These are phyloP conservation scores for Trichoderma atrobrunneum DNA, from an alignment of 2,329 filamentous ascomycete species.

Conservation along the genomic window DNA sequence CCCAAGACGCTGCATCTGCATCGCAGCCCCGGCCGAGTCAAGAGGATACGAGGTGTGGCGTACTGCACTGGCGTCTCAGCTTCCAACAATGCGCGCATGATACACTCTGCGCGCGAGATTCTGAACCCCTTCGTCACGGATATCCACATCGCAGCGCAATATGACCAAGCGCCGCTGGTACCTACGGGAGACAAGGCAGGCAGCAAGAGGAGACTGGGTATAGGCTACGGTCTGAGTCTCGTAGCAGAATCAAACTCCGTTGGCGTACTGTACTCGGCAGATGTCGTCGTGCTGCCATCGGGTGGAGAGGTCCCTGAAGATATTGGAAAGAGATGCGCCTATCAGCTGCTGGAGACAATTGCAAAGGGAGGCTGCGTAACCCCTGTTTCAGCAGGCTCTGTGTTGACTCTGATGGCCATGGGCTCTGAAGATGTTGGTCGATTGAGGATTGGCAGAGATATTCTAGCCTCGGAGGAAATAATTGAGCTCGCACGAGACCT, in stretches of 20 bases:
- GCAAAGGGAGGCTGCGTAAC: conserved; percentile 79
- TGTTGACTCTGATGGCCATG: conserved; percentile 95
- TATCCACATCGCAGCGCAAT: conserved; percentile 83
- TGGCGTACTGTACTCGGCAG: conserved; percentile 83
- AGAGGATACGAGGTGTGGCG: conserved; percentile 85
- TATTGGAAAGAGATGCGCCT: conserved; percentile 82
- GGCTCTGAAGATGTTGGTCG: conserved; percentile 93
- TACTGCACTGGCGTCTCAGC: conserved; percentile 91
- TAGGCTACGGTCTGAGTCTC: conserved; percentile 87
- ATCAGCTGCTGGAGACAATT: conserved; percentile 82
- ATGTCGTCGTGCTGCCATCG: conserved; percentile 69
- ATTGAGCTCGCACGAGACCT: conserved; percentile 81
- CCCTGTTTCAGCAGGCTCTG: conserved; percentile 65
- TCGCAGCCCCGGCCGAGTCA: conserved; percentile 78
- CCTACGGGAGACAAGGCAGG: conserved; percentile 52
- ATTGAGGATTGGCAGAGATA: conserved; percentile 74
- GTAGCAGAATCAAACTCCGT: conserved; percentile 85
- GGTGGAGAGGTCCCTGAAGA: conserved; percentile 88
- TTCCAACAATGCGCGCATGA: conserved; percentile 93
- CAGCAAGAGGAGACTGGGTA: conserved; percentile 66
- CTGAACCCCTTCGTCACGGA: conserved; percentile 84
- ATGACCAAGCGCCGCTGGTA: conserved; percentile 63
- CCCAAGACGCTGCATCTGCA: conserved; percentile 90
- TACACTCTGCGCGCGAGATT: conserved; percentile 81
- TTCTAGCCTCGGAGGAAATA: conserved; percentile 76